These are phyloP conservation scores for Hortaea werneckii DNA, from an alignment of 2,329 filamentous ascomycete genomes.

Conservation along the genomic window DNA sequence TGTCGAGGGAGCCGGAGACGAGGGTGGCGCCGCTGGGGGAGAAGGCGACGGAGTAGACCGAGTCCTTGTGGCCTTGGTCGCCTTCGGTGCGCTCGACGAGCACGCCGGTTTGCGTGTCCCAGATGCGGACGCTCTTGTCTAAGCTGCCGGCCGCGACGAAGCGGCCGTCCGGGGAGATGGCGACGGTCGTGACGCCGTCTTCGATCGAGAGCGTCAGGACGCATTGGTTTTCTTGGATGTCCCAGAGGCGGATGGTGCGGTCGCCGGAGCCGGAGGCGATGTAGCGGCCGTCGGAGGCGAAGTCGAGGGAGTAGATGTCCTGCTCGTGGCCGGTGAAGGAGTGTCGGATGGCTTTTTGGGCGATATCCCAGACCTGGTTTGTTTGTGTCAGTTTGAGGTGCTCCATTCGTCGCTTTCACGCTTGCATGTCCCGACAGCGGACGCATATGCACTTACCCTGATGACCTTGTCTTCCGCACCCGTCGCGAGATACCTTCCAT, in stretches of 20 bases:
- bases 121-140: conserved; percentile 95
- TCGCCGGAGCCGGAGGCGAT: conserved; percentile 96
- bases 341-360: conserved; percentile 70
- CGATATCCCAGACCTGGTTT: conserved; percentile 87
- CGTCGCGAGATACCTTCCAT: conserved; percentile 86
- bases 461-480: conserved; percentile 98
- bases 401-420: too few relatives aligned
- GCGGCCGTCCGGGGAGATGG: conserved; percentile 89
- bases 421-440: too few relatives aligned
- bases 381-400: background rate
- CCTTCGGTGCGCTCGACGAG: conserved; percentile 87
- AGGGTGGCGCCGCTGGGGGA: conserved; percentile 87
- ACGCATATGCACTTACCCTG: conserved; percentile 49
- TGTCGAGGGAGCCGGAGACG: conserved; percentile 88
- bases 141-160: conserved; percentile 90
- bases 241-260: conserved; percentile 89
- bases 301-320: conserved; percentile 95
- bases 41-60: conserved; percentile 93
- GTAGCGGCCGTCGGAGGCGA: conserved; percentile 81
- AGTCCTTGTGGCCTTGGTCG: conserved; percentile 89
- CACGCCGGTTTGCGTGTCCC: conserved; percentile 80
- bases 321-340: conserved; percentile 96
- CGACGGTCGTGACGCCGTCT: conserved; percentile 93
- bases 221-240: conserved; percentile 75
- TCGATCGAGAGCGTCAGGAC: conserved; percentile 84